phyloP scores from a whole-genome alignment of 2,329 filamentous ascomycete genomes.

The Epicoccum nigrum region DNA sequence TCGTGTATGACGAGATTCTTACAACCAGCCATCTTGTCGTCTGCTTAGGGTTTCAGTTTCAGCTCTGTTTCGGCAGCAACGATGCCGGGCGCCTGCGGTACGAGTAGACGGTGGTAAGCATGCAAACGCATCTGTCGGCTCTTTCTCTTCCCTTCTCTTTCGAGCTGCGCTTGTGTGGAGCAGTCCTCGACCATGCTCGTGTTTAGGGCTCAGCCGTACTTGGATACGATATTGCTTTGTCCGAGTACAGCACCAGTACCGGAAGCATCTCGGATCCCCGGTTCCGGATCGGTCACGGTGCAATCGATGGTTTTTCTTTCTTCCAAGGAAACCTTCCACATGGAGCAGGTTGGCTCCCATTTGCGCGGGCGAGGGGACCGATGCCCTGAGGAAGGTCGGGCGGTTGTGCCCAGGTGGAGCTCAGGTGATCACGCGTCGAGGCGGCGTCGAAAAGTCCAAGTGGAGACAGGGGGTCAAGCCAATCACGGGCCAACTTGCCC shows the following conservation, averaged over 20 bases:
- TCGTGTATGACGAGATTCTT: constrained; percentile 13
- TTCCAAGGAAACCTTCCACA: constrained; percentile 4
- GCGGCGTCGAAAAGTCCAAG: constrained; percentile 4
- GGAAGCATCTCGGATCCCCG: neutral
- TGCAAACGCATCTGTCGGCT: neutral
- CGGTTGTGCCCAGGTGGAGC: neutral
- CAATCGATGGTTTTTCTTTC: constrained; percentile 3
- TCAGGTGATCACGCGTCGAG: constrained; percentile 27
- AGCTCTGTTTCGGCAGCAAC: constrained; percentile 26
- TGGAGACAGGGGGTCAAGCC: constrained; percentile 17
- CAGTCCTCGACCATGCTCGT: neutral
- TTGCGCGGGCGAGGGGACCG: too few species aligned
- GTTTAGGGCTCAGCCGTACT: neutral
- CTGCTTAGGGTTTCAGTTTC: constrained; percentile 36
- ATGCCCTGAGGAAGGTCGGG: too few species aligned
- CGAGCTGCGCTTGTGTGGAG: neutral
- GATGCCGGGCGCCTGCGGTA: constrained; percentile 24
- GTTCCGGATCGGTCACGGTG: constrained; percentile 1
- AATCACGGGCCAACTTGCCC: neutral
- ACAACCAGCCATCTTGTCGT: constrained; percentile 29
- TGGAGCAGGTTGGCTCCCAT: constrained; percentile 5
- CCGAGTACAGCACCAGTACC: neutral
- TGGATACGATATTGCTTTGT: too few species aligned
- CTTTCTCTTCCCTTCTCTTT: neutral
- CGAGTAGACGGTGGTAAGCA: neutral